A percentile compares a stretch with the other conserved stretches of the same genome.
phyloP scores from a whole-genome alignment of 164 flowering plant genomes.

The Kalanchoe fedtschenkoi region DNA sequence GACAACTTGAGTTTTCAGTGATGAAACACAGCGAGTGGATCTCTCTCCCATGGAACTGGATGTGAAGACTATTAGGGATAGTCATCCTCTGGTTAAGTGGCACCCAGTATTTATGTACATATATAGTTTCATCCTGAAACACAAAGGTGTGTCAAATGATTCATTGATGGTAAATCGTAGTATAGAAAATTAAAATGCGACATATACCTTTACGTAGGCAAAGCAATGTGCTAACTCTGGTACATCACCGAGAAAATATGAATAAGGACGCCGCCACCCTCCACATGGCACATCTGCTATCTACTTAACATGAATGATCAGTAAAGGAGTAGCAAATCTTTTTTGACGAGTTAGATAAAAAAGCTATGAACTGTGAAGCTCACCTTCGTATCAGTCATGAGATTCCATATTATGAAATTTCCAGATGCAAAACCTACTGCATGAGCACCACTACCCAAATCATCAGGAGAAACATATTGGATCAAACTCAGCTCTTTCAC shows the following conservation, averaged over 20 bases:
- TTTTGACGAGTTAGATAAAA: not conserved
- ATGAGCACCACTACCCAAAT: conserved; percentile 32
- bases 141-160: not conserved
- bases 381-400: conserved; percentile 65
- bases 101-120: conserved; percentile 55
- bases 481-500: conserved; percentile 81
- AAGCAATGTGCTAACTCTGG: conserved; percentile 70
- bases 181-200: not conserved
- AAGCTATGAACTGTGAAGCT: not conserved
- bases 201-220: conserved; percentile 78
- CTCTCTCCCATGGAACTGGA: conserved; percentile 95
- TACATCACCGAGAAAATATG: conserved; percentile 61
- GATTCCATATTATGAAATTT: conserved; percentile 78
- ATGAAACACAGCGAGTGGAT: conserved; percentile 76
- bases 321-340: not conserved
- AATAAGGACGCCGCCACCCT: conserved; percentile 99
- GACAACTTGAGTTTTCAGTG: conserved; percentile 16
- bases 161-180: not conserved
- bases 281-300: conserved; percentile 77
- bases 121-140: conserved; percentile 60
- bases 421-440: conserved; percentile 83
- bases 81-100: conserved; percentile 25
- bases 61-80: conserved; percentile 53
- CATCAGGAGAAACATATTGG: conserved; percentile 41
- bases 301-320: conserved; percentile 27